Base-by-base conservation (phyloP, 1,139 yeast species). In the Citeromyces siamensis region DNA sequence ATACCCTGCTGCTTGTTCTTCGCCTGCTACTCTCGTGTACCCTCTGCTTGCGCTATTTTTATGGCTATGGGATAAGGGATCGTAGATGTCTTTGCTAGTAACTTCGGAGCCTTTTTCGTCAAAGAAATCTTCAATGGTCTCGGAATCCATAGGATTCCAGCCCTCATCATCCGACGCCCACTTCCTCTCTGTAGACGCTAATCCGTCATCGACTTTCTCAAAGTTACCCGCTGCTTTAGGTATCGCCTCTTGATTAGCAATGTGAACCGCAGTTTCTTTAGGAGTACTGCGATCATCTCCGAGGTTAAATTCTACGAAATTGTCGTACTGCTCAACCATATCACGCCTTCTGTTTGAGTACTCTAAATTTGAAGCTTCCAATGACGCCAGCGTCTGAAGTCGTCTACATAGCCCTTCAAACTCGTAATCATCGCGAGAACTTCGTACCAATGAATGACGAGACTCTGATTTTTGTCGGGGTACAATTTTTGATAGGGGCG, bases 1-100 rank as follows among this genome's bases (percentile, higher is more conserved):
- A 44, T 82, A 83, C 44, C 76, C 75, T 19, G 78, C 80, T 26
- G 93, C 94, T 52, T 90, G 97, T 41, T 73, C 80, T 47, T 86
- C 94, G 3, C 81, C 82, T 32, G 88, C 86, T 9, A 93, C 81
- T 47, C 94, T 77, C 1, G 98, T 90, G 51, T 93, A 90, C 0
- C 94, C 96, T 12, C 59, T 53, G 35, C 55, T 42, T 5, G 47
- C 43, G 9, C 49, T 51, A 23, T 49, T 46, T 31, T 44, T 21
- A 7, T 41, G 31, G 17, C 31, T 26, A 26, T 26, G 31, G 5
- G 14, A 13, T 7, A 26, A 17, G 16, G 31, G 31, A 17, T 26
- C 31, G 9, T 26, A 26, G 3, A 9, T 10, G 31, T 26, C 16
- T 14, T 4, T n/a, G 6, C 16, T 14, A 17, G 12, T 17, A 7